These are phyloP conservation scores for Eragrostis nindensis DNA, from an alignment of 176 grass and related monocot genomes.

Conservation along the genomic window DNA sequence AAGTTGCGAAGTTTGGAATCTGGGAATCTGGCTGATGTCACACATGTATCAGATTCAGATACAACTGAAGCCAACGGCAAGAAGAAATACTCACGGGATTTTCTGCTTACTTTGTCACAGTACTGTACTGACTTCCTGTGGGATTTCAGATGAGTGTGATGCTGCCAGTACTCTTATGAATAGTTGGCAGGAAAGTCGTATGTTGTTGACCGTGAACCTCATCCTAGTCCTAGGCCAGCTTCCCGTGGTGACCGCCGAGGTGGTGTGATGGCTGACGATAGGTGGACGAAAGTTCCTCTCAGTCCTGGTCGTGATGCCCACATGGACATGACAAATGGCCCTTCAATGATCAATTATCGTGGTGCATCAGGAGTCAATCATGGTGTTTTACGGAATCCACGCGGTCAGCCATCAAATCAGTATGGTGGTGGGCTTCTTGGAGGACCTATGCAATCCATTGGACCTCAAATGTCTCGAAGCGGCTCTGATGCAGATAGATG, in stretches of 20 bases:
- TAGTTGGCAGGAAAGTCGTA: constrained; percentile 55
- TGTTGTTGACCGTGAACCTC: constrained; percentile 64
- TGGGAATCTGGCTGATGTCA: constrained; percentile 28
- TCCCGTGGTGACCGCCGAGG: constrained; percentile 62
- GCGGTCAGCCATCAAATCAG: constrained; percentile 53
- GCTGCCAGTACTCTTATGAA: constrained; percentile 49
- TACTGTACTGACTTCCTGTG: constrained; percentile 67
- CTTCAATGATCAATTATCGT: constrained; percentile 56
- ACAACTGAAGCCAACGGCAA: constrained; percentile 44
- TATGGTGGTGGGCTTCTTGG: constrained; percentile 58
- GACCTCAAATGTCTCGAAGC: constrained; percentile 52
- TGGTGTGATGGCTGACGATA: constrained; percentile 66
- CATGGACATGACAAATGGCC: constrained; percentile 51
- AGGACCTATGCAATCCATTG: constrained; percentile 53
- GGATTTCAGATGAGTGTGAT: constrained; percentile 67
- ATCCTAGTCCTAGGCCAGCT: constrained; percentile 63
- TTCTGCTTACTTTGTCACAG: constrained; percentile 66
- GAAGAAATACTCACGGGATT: constrained; percentile 93
- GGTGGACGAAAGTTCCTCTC: constrained; percentile 66
- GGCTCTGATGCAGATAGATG: constrained; percentile 89
- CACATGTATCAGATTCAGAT: constrained; percentile 36
- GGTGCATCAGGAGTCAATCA: constrained; percentile 61
- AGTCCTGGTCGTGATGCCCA: constrained; percentile 66
- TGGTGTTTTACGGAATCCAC: constrained; percentile 73
- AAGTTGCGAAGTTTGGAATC: constrained; percentile 55